Percentiles rank a stretch among this genome's conserved stretches.
Evolutionary conservation across 257 asterid genomes (phyloP).

Genomic region (Phtheirospermum japonicum): DNA sequence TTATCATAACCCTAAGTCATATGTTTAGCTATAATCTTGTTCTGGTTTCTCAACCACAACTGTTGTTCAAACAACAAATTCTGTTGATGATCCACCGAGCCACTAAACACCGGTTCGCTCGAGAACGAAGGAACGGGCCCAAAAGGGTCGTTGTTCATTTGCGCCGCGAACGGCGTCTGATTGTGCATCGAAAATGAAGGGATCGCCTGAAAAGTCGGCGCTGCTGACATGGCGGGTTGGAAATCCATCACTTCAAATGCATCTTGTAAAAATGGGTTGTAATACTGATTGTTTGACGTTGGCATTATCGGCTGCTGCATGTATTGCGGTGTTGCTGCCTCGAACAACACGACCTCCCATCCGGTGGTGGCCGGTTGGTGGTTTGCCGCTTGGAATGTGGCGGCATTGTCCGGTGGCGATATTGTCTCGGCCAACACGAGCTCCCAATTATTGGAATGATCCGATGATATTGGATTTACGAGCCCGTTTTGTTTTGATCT

Average conservation of each 20-base stretch:
- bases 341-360: slow-evolving; percentile 46
- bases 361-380: not conserved
- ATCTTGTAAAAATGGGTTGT: slow-evolving; percentile 69
- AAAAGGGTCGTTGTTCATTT: slow-evolving; percentile 49
- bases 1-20: slow-evolving; percentile 27
- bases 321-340: slow-evolving; percentile 7
- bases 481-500: not conserved
- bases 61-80: slow-evolving; percentile 49
- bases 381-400: not conserved
- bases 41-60: slow-evolving; percentile 64
- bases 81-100: slow-evolving; percentile 36
- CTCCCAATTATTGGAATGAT: slow-evolving; percentile 49
- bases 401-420: slow-evolving; percentile 6
- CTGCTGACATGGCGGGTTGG: not conserved
- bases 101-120: slow-evolving; percentile 33
- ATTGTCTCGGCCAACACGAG: slow-evolving; percentile 42
- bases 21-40: slow-evolving; percentile 66
- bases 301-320: not conserved
- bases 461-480: slow-evolving; percentile 13
- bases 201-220: slow-evolving; percentile 41
- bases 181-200: slow-evolving; percentile 40
- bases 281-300: slow-evolving; percentile 36
- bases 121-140: slow-evolving; percentile 18
- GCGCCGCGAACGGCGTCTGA: slow-evolving; percentile 13
- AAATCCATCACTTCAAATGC: slow-evolving; percentile 19